Evolutionary conservation across 257 asterid genomes (phyloP), one percentile per base, ranked within the genome.

Genomic region (Forsythia viridissima): DNA sequence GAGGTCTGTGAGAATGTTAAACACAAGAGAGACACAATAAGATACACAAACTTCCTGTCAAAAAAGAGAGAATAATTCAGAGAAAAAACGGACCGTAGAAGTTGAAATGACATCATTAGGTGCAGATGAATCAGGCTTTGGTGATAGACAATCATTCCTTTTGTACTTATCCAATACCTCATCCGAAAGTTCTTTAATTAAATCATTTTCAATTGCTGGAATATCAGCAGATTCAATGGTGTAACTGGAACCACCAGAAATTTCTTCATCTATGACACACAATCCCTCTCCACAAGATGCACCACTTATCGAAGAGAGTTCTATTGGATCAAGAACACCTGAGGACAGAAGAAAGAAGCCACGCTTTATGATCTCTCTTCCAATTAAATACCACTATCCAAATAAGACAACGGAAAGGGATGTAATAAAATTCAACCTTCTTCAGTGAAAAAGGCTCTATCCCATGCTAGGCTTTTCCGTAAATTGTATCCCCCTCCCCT

Each of bases 391-490:
- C 24, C 24, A 24, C 24, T 24, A 24, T 24, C 24, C 24, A 24
- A 24, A 24, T 24, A 24, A 24, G 24, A 79, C 65, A 59, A 48
- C 24, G 63, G 44, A 78, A 30, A 66, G 42, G 57, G 52, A 43
- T 68, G 67, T 72, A 20, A 67, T 38, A 74, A 79, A 77, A 36
- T 70, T 52, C 72, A 12, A 94, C 99, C 99, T 89, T 95, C 97
- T 79, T 95, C 98, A 69, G 96, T 95, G 77, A 88, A 91, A 88
- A 95, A 94, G 39, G 99, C 97, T 84, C 90, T 87, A 77, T 94
- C 91, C 99, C 99, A 94, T 72, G 98, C 98, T 82, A 93, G 80
- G 87, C 99, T 94, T 80, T 91, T 94, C 85, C 98, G 91, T 87
- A 91, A 84, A 72, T 93, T 93, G 84, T 67, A 83, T n/a, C 91